phyloP scores from a whole-genome alignment of 352 stramenopile genomes.

The Globisporangium cederbergense region DNA sequence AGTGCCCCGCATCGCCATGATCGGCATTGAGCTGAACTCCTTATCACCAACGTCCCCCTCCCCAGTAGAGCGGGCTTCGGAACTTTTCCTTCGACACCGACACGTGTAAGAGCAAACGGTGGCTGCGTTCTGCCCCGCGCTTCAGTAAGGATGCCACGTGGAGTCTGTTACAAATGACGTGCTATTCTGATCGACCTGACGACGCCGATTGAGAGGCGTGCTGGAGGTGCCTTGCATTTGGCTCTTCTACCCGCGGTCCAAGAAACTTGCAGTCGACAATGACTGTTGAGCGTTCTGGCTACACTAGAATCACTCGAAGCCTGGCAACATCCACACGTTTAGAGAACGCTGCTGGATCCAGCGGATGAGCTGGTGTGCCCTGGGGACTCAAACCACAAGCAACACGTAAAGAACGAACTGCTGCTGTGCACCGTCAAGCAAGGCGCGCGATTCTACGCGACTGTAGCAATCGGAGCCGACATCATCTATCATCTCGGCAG shows the following conservation, averaged over 20 bases:
- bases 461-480: too few species aligned
- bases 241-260: constrained; percentile 12
- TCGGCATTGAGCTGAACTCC: not conserved
- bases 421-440: not conserved
- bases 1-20: not conserved
- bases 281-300: not conserved
- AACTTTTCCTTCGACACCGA: not conserved
- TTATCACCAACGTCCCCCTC: not conserved
- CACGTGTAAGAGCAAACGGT: not conserved
- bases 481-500: not conserved
- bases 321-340: not conserved
- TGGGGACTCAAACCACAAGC: not conserved
- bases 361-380: constrained; percentile 9
- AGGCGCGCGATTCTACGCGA: constrained; percentile 1
- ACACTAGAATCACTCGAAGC: not conserved
- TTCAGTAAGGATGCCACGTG: constrained; percentile 1
- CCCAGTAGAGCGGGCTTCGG: not conserved
- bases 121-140: not conserved
- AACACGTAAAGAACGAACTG: not conserved
- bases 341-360: constrained; percentile 1
- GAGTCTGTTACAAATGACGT: not conserved
- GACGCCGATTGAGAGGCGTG: not conserved
- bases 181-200: not conserved
- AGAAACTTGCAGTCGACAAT: not conserved
- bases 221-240: not conserved